A percentile compares a stretch with the other conserved stretches of the same genome.
These are phyloP conservation scores for Ajuga reptans DNA, from an alignment of 305 asterid species.

Conservation along the genomic window DNA sequence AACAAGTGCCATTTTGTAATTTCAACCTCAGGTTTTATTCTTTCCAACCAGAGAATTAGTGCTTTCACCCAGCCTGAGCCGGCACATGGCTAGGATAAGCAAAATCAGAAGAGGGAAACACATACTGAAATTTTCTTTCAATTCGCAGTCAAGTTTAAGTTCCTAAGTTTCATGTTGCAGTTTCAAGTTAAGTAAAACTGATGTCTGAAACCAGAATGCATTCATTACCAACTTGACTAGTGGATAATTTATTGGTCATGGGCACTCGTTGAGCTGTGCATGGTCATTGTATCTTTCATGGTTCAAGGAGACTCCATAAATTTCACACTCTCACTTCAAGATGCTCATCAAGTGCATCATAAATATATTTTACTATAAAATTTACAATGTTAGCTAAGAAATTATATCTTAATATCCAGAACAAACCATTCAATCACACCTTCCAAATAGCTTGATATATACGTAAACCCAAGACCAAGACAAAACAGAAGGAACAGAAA, in stretches of 20 bases:
- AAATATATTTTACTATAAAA: neutral
- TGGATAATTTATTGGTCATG: neutral
- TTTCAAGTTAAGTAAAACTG: neutral
- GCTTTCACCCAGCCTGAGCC: neutral
- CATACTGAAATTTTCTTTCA: neutral
- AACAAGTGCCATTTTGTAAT: neutral
- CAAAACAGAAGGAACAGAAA: constrained; percentile 1
- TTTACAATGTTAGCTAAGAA: neutral
- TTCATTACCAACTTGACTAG: neutral
- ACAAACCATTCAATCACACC: neutral
- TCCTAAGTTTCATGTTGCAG: neutral
- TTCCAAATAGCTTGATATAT: neutral
- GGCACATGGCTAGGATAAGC: neutral
- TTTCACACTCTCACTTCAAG: neutral
- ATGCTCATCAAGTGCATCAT: neutral
- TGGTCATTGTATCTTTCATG: neutral
- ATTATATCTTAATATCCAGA: neutral
- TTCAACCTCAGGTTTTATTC: neutral
- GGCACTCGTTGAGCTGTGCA: neutral
- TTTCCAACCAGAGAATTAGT: neutral
- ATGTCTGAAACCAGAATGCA: neutral
- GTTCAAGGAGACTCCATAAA: neutral
- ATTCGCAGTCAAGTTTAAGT: neutral
- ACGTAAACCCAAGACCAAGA: neutral
- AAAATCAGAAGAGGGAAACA: neutral